These are phyloP conservation scores for Metarhizium humberi DNA, from an alignment of 2,329 filamentous ascomycete genomes.

Conservation along the genomic window DNA sequence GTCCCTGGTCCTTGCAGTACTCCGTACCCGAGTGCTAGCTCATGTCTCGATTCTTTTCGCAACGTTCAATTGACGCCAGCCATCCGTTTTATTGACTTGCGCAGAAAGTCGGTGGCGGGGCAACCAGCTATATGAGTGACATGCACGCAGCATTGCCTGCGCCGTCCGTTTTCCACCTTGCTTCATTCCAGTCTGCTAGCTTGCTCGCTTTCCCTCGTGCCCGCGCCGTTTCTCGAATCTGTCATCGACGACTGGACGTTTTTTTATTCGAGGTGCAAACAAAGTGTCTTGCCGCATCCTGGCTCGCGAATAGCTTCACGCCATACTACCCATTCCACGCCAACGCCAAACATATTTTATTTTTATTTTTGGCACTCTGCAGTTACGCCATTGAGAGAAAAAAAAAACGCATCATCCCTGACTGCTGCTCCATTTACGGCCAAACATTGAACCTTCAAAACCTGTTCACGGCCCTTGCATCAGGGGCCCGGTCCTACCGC, in stretches of 20 bases:
- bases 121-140: slow-evolving; percentile 31
- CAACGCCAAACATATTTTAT: neutral
- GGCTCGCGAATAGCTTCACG: neutral
- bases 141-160: slow-evolving; percentile 1
- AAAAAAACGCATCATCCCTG: too few relatives aligned
- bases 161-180: neutral
- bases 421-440: too few relatives aligned
- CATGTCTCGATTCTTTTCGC: too few relatives aligned
- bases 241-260: too few relatives aligned
- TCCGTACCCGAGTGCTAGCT: too few relatives aligned
- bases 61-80: slow-evolving; percentile 15
- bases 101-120: slow-evolving; percentile 35
- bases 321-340: neutral
- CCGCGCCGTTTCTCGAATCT: neutral
- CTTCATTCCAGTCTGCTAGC: slow-evolving; percentile 7
- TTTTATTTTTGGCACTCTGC: too few relatives aligned
- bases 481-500: too few relatives aligned
- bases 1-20: too few relatives aligned
- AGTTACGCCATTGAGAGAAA: too few relatives aligned
- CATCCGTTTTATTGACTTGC: slow-evolving; percentile 23
- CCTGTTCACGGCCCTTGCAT: neutral
- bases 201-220: neutral
- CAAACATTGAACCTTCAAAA: too few relatives aligned
- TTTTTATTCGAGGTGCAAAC: too few relatives aligned
- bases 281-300: neutral